Evolutionary conservation across 352 stramenopile species (phyloP), one percentile per base, ranked within the genome.

Genomic region (Phytopythium chamaehyphon): DNA sequence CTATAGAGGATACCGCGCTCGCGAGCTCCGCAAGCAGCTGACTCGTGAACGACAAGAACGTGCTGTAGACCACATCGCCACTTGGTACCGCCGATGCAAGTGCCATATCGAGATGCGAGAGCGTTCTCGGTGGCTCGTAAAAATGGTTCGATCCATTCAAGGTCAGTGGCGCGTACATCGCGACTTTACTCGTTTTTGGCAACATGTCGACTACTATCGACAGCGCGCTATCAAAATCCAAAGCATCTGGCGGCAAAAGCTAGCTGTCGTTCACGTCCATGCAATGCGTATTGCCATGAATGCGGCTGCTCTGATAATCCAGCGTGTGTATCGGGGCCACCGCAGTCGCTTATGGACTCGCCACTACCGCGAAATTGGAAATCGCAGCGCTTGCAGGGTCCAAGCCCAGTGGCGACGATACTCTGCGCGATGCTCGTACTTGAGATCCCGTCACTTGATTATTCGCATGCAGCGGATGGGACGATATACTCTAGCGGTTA

Each of bases 91-190:
- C 1, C 58, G 53, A 24, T 84, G 66, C 40, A 37, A 69, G 18
- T 51, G 68, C n/a, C 49, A 69, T 5, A 65, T 60, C 3, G 57
- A 85, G 8, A 64, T 76, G 12, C 48, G 33, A 11, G 49, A 23
- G 12, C 66, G 72, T 5, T 67, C 74, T 1, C 54, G 52, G 2
- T 86, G 74, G 74, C 68, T 86, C 3, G 44, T 84, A n/a, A 16
- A 28, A 12, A 83, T 82, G 49, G 66, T 86, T 23, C 62, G 57
- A 51, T 62, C 51, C 36, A 80, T 88, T 53, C 75, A 90, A 57
- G 57, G 66, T 12, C 68, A 88, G 37, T 90, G 78, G 72, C 62
- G 75, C 2, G 75, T 69, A 36, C 70, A 78, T 48, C 55, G 63
- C 40, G 61, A 54, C 3, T 54, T 66, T 31, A 24, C 50, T 12